phyloP scores from a whole-genome alignment of 192 early-diverging fungal genomes.

The Podila minutissima region DNA sequence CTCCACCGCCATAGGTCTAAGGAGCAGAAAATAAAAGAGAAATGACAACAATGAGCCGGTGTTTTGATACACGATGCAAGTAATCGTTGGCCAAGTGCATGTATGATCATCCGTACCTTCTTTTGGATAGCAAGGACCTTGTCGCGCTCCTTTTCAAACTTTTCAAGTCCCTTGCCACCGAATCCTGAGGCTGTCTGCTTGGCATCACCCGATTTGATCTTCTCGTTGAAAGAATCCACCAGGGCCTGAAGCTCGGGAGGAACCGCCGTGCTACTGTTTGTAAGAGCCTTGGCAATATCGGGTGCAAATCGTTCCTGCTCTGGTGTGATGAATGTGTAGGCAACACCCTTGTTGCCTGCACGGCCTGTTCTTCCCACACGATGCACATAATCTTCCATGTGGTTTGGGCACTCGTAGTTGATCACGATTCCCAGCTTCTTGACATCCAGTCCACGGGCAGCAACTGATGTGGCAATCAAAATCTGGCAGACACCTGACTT shows the following conservation, averaged over 20 bases:
- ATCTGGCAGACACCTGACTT: slow-evolving; percentile 90
- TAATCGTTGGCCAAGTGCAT: no score
- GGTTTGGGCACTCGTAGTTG: slow-evolving; percentile 98
- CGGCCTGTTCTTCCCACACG: slow-evolving; percentile 98
- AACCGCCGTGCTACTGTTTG: slow-evolving; percentile 75
- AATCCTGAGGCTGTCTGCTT: slow-evolving; percentile 82
- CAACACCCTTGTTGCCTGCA: slow-evolving; percentile 97
- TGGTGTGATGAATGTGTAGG: slow-evolving; percentile 95
- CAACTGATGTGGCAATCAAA: slow-evolving; percentile 96
- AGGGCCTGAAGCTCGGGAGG: slow-evolving; percentile 82
- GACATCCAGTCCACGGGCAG: slow-evolving; percentile 95
- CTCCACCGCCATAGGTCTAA: slow-evolving; percentile 76
- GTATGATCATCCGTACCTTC: slow-evolving; percentile 54
- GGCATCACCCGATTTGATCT: slow-evolving; percentile 81
- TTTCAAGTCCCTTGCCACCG: slow-evolving; percentile 96
- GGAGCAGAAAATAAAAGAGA: slow-evolving; percentile 12
- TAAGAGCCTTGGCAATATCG: slow-evolving; percentile 91
- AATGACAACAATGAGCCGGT: not conserved
- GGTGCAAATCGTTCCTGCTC: slow-evolving; percentile 95
- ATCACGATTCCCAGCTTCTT: slow-evolving; percentile 92
- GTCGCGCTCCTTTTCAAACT: slow-evolving; percentile 92
- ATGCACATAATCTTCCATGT: slow-evolving; percentile 99
- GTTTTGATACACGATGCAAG: not conserved
- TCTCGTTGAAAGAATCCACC: slow-evolving; percentile 81
- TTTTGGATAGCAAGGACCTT: slow-evolving; percentile 92